Percentiles rank a stretch among this genome's conserved stretches.
These are phyloP conservation scores for Hansfordia pulvinata DNA, from an alignment of 2,329 filamentous ascomycete genomes.

Conservation along the genomic window DNA sequence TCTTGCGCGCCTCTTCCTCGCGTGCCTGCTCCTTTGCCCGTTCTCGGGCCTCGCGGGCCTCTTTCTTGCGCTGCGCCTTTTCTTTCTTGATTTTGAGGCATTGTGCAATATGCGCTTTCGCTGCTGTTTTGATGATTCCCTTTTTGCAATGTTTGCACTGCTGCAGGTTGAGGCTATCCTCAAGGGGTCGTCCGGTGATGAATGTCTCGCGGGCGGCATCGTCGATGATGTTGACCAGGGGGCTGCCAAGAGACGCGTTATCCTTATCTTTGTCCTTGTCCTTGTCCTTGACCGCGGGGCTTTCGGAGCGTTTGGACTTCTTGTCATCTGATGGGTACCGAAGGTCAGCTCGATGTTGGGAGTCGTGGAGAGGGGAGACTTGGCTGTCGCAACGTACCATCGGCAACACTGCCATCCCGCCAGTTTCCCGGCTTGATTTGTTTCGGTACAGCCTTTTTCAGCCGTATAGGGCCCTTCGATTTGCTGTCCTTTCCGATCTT, in stretches of 20 bases:
- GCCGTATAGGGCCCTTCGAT: slow-evolving; percentile 37
- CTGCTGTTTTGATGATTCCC: slow-evolving; percentile 61
- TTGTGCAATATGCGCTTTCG: slow-evolving; percentile 66
- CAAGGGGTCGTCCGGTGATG: slow-evolving; percentile 65
- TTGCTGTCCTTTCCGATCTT: slow-evolving; percentile 31
- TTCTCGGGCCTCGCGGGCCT: slow-evolving; percentile 57
- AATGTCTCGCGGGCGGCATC: slow-evolving; percentile 68
- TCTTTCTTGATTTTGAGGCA: slow-evolving; percentile 79
- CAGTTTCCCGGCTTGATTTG: slow-evolving; percentile 56
- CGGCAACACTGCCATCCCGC: slow-evolving; percentile 51
- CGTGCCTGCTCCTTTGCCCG: slow-evolving; percentile 48
- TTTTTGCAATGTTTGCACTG: slow-evolving; percentile 94
- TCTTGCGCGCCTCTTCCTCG: slow-evolving; percentile 39
- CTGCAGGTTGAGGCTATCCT: slow-evolving; percentile 66
- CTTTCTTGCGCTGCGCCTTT: slow-evolving; percentile 65
- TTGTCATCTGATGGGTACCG: slow-evolving; percentile 32
- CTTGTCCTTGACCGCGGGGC: slow-evolving; percentile 23
- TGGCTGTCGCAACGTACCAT: slow-evolving; percentile 30
- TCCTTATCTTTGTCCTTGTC: slow-evolving; percentile 1
- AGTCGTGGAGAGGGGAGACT: background rate
- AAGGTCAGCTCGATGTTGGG: slow-evolving; percentile 4
- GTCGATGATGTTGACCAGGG: slow-evolving; percentile 56
- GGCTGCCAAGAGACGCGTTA: slow-evolving; percentile 31
- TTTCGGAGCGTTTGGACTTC: slow-evolving; percentile 30
- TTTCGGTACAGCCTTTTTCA: slow-evolving; percentile 51